Base-by-base conservation (phyloP, 768 basidiomycete species). In the Cyclocybe aegerita region DNA sequence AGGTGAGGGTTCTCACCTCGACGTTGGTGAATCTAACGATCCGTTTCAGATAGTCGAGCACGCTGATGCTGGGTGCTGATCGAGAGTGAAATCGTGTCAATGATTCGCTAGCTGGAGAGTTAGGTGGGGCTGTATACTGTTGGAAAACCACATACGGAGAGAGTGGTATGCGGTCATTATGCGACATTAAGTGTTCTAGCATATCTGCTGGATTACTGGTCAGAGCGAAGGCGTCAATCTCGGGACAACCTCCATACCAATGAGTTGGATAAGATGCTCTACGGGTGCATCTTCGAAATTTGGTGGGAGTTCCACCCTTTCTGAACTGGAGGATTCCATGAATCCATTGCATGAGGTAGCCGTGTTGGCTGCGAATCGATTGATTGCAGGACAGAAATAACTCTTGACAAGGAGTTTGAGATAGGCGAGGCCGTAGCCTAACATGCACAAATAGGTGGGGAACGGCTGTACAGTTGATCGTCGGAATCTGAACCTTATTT, bases 41-140 rank as follows among this genome's bases (percentile, higher is more conserved):
- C 47, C 97, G 90, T 59, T 86, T 81, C 50, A 98, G 79, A 71
- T 99, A 99, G 65, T 98, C 97, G 55, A 92, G 75, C 43, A 98
- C 85, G 55, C 78, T 80, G 69, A 98, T 98, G 53, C 74, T 78
- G 39, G 97, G 96, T 4, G 93, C 81, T 7, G 94, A 83, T 58
- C 95, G 83, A 31, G 95, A 98, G 71, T 99, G 97, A 67, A 99
- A 99, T 48, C 95, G 87, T 40, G 97, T 98, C 55, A 99, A 79
- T 56, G 86, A 84, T 74, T 92, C 89, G 31, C 91, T 93, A 65
- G 39, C 44, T 46, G 51, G 55, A 60, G n/a, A 49, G 49, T 62
- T 49, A 46, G 49, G 56, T 36, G 30, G 36, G 7, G 39, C n/a
- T 38, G 31, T 50, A 17, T 54, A 59, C 64, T 56, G 35, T 55